These are phyloP conservation scores for Calocybe cyanea DNA, from an alignment of 768 basidiomycete species.

Conservation along the genomic window DNA sequence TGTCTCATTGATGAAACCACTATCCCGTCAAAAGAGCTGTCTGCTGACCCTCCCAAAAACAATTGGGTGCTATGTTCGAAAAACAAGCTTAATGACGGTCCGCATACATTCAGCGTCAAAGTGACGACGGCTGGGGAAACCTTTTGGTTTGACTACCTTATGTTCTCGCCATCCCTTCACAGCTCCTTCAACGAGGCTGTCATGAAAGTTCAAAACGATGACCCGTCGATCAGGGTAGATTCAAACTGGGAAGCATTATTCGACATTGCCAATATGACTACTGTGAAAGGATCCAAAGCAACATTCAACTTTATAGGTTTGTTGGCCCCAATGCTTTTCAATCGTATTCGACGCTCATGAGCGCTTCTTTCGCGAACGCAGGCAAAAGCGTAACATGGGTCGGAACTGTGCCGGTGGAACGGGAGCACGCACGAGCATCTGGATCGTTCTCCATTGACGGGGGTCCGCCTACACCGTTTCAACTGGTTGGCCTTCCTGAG, in stretches of 20 bases:
- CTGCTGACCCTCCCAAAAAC: conserved; percentile 13
- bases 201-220: conserved; percentile 7
- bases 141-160: conserved; percentile 27
- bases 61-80: conserved; percentile 20
- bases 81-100: conserved; percentile 13
- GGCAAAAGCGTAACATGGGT: conserved; percentile 8
- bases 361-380: too few species aligned
- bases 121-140: conserved; percentile 18
- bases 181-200: conserved; percentile 1
- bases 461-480: neutral
- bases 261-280: conserved; percentile 4
- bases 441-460: conserved; percentile 2
- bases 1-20: conserved; percentile 22
- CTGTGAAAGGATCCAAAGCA: conserved; percentile 1
- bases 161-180: conserved; percentile 16
- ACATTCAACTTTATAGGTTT: conserved; percentile 8
- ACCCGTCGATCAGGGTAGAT: conserved; percentile 4
- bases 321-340: neutral
- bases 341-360: too few species aligned
- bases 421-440: conserved; percentile 1
- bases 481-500: conserved; percentile 1
- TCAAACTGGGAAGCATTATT: neutral
- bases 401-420: conserved; percentile 7
- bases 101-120: conserved; percentile 21
- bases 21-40: conserved; percentile 11